phyloP scores from a whole-genome alignment of 768 basidiomycete species.

The Rubroboletus pulcherrimus region DNA sequence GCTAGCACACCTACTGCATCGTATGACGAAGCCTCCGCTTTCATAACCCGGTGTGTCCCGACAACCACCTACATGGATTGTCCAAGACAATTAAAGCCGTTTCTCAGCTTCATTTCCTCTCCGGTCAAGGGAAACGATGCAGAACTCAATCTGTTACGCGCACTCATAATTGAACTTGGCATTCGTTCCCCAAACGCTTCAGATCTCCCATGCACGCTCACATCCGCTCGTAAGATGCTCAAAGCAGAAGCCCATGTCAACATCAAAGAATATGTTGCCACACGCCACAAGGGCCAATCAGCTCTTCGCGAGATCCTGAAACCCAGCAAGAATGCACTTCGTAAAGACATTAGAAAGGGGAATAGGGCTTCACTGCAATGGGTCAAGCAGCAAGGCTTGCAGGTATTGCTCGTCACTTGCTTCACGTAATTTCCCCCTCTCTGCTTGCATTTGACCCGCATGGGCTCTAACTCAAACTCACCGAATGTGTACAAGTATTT shows the following conservation, averaged over 20 bases:
- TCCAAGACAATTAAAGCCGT: background rate
- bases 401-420: conserved; percentile 59
- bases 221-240: conserved; percentile 63
- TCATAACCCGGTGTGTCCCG: conserved; percentile 25
- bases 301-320: conserved; percentile 62
- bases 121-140: conserved; percentile 11
- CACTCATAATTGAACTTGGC: conserved; percentile 78
- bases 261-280: conserved; percentile 67
- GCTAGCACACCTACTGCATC: conserved; percentile 13
- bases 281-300: conserved; percentile 57
- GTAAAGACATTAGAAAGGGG: conserved; percentile 55
- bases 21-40: conserved; percentile 26
- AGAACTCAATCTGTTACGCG: conserved; percentile 62
- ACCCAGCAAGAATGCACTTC: conserved; percentile 56
- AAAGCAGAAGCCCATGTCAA: conserved; percentile 68
- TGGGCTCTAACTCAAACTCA: background rate
- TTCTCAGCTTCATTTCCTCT: conserved; percentile 22
- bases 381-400: conserved; percentile 63
- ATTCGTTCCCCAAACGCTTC: conserved; percentile 39
- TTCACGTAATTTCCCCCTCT: conserved; percentile 29
- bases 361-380: conserved; percentile 44
- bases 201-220: conserved; percentile 55
- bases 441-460: background rate
- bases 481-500: background rate
- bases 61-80: background rate